Base-by-base conservation (phyloP, 495 filamentous ascomycete species). In the Cryomyces minteri region DNA sequence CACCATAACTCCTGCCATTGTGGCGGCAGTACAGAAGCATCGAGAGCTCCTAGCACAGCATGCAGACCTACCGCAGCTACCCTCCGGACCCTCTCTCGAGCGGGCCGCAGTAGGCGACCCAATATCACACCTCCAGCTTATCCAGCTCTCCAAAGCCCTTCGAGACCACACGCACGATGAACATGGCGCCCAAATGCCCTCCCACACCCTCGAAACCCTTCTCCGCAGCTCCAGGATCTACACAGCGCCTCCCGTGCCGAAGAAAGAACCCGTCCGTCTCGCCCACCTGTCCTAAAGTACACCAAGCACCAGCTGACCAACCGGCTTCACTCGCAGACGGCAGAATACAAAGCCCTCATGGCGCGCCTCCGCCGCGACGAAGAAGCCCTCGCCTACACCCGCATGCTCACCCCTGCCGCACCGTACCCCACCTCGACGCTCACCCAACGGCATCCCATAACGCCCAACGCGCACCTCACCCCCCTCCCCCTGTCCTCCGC, bases 331-430 rank as follows among this genome's bases (percentile, higher is more conserved):
- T 5, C 33, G 1, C 48, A 96, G 84, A 81, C 73, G 8, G 65
- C 80, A 6, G 84, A 92, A 67, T 96, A 90, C 64, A 84, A 88
- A 62, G 83, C 77, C 6, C 63, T 90, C 4, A 98, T 96, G 88
- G 72, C 76, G 3, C 73, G 80, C 12, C 77, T 98, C 25, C 83
- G 85, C 39, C 69, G 69, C 40, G 77, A 87, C 53, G 78, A 82
- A 55, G 87, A 96, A 64, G 65, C 76, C 52, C 74, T 79, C 42
- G 69, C 72, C 8, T 98, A 96, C 64, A 72, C 82, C 44, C 73
- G 78, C 49, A 80, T 94, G 70, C 61, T 79, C 41, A 71, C 74
- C 47, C 74, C 77, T 46, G n/a, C n/a, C n/a, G n/a, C n/a, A n/a
- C n/a, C n/a, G n/a, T n/a, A n/a, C n/a, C 63, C 58, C 45, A 66